These are phyloP conservation scores for Pseudozyma tsukubaensis DNA, from an alignment of 1,284 basidiomycete genomes.

Conservation along the genomic window DNA sequence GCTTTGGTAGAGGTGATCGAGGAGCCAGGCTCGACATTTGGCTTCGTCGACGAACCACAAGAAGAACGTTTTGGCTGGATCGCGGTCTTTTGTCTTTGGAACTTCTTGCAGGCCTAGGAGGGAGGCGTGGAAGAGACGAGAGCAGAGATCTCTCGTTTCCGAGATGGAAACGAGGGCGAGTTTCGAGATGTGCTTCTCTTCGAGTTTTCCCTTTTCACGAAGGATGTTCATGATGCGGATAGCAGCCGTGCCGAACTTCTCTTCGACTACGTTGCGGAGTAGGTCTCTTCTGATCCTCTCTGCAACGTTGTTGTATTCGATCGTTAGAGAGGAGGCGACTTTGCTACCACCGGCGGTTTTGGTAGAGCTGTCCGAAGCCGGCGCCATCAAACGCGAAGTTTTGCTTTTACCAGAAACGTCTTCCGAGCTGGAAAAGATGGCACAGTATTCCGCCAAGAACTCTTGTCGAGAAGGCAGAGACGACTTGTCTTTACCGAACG, in stretches of 20 bases:
- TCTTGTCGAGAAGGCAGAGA: constrained; percentile 50
- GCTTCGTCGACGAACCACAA: constrained; percentile 66
- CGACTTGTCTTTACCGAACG: constrained; percentile 42
- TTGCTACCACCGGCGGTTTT: constrained; percentile 52
- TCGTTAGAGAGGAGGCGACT: constrained; percentile 71
- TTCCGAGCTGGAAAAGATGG: constrained; percentile 80
- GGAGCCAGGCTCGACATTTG: constrained; percentile 62
- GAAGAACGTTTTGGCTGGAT: constrained; percentile 65
- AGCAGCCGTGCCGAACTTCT: constrained; percentile 86
- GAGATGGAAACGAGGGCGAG: constrained; percentile 89
- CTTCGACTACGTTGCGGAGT: constrained; percentile 82
- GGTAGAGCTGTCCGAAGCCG: constrained; percentile 52
- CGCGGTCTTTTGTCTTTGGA: constrained; percentile 64
- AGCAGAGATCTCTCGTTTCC: constrained; percentile 83
- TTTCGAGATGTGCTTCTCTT: constrained; percentile 95
- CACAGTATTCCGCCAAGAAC: constrained; percentile 74
- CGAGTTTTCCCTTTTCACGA: constrained; percentile 89
- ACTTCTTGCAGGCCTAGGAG: constrained; percentile 65
- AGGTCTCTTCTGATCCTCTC: constrained; percentile 79
- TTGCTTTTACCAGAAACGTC: constrained; percentile 80
- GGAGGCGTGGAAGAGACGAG: constrained; percentile 73
- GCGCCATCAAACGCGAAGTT: constrained; percentile 70
- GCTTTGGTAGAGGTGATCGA: constrained; percentile 64
- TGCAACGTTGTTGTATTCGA: constrained; percentile 84
- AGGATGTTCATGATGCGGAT: constrained; percentile 86